phyloP scores from a whole-genome alignment of 768 basidiomycete genomes.

The Russula olivacea region DNA sequence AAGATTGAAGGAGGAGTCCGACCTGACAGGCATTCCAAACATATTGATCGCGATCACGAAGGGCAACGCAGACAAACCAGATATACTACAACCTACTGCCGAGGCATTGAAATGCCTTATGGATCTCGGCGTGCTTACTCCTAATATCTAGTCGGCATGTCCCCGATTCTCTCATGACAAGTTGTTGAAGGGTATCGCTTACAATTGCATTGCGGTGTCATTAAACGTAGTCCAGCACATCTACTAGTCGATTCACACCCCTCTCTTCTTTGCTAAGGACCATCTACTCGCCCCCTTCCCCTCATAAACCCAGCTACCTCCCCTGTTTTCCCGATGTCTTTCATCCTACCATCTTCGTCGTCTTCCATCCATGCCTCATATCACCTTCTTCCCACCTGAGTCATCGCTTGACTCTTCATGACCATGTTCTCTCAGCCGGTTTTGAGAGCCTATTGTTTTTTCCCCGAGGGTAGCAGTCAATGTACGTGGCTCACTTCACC shows the following conservation, averaged over 20 bases:
- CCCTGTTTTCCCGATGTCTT: neutral
- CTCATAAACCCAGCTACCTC: neutral
- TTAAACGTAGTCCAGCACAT: no score
- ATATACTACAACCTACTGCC: slow-evolving; percentile 43
- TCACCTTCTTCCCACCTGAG: neutral
- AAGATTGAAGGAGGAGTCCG: slow-evolving; percentile 46
- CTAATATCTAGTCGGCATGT: neutral
- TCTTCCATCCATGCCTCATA: neutral
- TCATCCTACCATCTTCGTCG: neutral
- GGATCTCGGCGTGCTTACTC: slow-evolving; percentile 25
- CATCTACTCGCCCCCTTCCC: neutral
- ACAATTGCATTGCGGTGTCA: neutral
- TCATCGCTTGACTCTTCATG: neutral
- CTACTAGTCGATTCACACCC: no score
- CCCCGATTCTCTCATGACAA: neutral
- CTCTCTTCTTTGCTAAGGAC: no score
- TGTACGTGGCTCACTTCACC: no score
- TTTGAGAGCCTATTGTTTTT: no score
- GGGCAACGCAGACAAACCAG: slow-evolving; percentile 35
- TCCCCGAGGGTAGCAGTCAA: no score
- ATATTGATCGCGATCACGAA: slow-evolving; percentile 49
- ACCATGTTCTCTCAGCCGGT: no score
- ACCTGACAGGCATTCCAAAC: slow-evolving; percentile 46
- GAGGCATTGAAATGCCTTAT: slow-evolving; percentile 45
- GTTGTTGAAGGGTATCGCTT: neutral